These are phyloP conservation scores for Betula pendula DNA, from an alignment of 306 rosid species.

Conservation along the genomic window DNA sequence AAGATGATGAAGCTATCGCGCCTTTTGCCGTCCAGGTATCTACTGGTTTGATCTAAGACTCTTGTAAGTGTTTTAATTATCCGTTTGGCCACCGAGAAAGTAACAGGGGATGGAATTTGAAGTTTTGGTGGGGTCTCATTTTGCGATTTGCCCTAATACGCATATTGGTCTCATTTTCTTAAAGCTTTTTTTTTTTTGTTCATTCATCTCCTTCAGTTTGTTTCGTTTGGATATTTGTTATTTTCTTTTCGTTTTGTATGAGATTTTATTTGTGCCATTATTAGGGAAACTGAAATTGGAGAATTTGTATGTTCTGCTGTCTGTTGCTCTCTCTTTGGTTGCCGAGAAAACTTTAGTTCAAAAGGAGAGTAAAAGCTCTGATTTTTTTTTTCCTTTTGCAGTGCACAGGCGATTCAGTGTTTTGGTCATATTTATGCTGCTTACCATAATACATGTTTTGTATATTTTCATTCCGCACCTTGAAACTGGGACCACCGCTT, in stretches of 20 bases:
- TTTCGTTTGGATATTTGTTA: background rate
- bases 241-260: background rate
- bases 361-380: background rate
- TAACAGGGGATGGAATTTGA: too few species aligned
- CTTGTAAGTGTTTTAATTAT: background rate
- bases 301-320: background rate
- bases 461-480: background rate
- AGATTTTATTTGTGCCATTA: background rate
- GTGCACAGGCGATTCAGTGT: background rate
- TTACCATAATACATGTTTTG: too few species aligned
- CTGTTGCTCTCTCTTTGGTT: background rate
- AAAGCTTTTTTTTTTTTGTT: background rate
- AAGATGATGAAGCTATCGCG: slow-evolving; percentile 58
- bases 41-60: background rate
- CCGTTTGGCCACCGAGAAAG: background rate
- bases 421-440: too few species aligned
- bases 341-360: background rate
- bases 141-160: background rate
- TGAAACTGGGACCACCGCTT: background rate
- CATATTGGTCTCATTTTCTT: background rate
- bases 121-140: background rate
- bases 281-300: background rate
- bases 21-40: slow-evolving; percentile 43
- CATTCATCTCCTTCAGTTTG: background rate
- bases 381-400: background rate